A percentile compares a stretch with the other conserved stretches of the same genome.
Evolutionary conservation across 2,329 filamentous ascomycete genomes (phyloP).

Genomic region (Parafenestella ontariensis): DNA sequence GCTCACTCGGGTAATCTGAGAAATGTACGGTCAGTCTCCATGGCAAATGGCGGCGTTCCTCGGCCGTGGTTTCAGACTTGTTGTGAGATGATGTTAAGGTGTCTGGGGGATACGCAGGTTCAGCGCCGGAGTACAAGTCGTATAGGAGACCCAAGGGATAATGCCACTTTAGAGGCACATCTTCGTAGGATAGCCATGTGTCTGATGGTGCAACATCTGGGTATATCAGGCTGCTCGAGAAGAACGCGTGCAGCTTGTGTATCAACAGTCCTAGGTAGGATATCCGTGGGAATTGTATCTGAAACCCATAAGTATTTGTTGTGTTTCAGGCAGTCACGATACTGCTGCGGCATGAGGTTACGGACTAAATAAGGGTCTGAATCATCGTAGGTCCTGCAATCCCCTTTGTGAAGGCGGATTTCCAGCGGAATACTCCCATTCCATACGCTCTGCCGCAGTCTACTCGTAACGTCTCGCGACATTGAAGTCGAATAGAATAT

Average conservation of each 20-base stretch:
- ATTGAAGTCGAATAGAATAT: constrained; percentile 14
- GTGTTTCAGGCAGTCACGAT: constrained; percentile 4
- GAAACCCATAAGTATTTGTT: constrained; percentile 5
- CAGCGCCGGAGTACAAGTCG: constrained; percentile 70
- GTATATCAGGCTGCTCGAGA: constrained; percentile 64
- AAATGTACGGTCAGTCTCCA: constrained; percentile 71
- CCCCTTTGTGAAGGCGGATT: constrained; percentile 64
- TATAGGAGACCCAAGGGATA: constrained; percentile 73
- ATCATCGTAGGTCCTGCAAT: constrained; percentile 67
- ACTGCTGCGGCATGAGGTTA: constrained; percentile 38
- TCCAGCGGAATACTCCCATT: constrained; percentile 66
- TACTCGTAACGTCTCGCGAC: constrained; percentile 45
- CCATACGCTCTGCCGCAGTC: constrained; percentile 63
- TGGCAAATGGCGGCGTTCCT: constrained; percentile 52
- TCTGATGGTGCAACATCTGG: constrained; percentile 60
- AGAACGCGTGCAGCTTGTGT: constrained; percentile 68
- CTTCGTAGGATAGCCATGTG: constrained; percentile 72
- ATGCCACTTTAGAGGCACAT: constrained; percentile 74
- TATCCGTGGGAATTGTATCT: constrained; percentile 69
- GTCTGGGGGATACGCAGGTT: constrained; percentile 49
- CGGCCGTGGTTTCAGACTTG: constrained; percentile 23
- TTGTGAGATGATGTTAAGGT: constrained; percentile 14
- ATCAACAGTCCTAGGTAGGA: constrained; percentile 74
- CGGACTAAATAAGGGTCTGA: constrained; percentile 64
- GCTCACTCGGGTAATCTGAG: constrained; percentile 63